Evolutionary conservation across 1,284 basidiomycete genomes (phyloP), one percentile per base, ranked within the genome.

Genomic region (Ganoderma sp.): DNA sequence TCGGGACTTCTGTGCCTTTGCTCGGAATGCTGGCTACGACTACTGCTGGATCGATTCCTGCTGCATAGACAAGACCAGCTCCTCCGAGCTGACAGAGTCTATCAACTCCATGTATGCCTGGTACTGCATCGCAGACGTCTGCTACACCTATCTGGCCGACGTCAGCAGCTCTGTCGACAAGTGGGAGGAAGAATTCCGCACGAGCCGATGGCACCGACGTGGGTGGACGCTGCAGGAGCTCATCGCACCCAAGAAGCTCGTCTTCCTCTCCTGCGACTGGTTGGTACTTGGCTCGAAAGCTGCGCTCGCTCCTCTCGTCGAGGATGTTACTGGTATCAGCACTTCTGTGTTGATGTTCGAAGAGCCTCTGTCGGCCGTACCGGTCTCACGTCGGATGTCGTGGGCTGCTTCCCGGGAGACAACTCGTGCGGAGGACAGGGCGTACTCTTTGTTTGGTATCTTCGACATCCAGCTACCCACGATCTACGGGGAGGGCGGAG

Each of bases 181-280:
- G 17, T 56, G 52, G 52, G 32, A 32, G 3, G 17, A 0, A 4
- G 56, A n/a, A 59, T 66, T 72, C 48, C 66, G 71, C 4, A 12
- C 25, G 15, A 71, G 70, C 56, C 37, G 37, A n/a, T 71, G 70
- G 70, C 69, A 67, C 42, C 54, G 37, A 7, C 61, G 70, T 22
- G 70, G 70, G 1, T 71, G 70, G 70, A 71, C 70, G 22, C 42
- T 71, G 39, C 71, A 69, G 42, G 71, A 72, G 60, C 67, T 72
- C 45, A 64, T 72, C 32, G 71, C 71, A 17, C 71, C 71, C 10
- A 54, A 63, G n/a, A 28, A 63, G 17, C 50, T 72, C 34, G 34
- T 68, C 1, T 69, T 72, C 58, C 61, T 72, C 19, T 67, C 71
- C 15, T 25, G 45, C 1, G 48, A 54, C 8, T 69, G 68, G 71